phyloP scores from a whole-genome alignment of 2,329 filamentous ascomycete genomes.

The Nothophaeocryptopus gaeumannii region DNA sequence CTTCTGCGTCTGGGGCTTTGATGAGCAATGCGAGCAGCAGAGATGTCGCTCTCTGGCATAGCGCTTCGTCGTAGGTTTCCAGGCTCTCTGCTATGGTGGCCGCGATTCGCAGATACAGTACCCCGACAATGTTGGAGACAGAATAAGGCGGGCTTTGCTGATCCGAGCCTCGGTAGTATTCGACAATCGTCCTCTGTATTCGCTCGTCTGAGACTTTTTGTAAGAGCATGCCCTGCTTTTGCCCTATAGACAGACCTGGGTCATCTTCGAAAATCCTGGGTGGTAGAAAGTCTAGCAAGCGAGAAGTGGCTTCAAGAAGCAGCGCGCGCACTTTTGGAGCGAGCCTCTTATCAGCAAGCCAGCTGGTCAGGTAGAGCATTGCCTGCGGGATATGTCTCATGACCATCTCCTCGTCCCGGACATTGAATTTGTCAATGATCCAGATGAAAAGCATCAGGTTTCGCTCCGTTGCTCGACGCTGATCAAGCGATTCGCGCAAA shows the following conservation, averaged over 20 bases:
- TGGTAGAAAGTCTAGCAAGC: conserved; percentile 19
- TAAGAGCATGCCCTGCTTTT: not conserved
- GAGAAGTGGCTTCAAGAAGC: conserved; percentile 7
- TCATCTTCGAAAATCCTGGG: conserved; percentile 9
- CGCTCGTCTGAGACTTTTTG: conserved; percentile 1
- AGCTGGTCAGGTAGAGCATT: conserved; percentile 47
- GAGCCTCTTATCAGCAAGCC: conserved; percentile 10
- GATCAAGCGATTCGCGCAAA: conserved; percentile 15
- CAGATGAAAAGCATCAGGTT: conserved; percentile 75
- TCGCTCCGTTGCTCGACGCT: conserved; percentile 20
- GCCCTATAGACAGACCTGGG: not conserved
- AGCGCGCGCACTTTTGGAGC: not conserved
- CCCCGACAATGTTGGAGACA: no score
- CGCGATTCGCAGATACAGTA: no score
- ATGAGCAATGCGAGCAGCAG: conserved; percentile 13
- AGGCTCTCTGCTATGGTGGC: not conserved
- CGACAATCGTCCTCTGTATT: conserved; percentile 7
- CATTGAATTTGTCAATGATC: conserved; percentile 82
- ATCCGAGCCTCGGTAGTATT: conserved; percentile 10
- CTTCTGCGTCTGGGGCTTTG: not conserved
- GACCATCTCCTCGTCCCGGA: conserved; percentile 94
- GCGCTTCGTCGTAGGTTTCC: conserved; percentile 7
- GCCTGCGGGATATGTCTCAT: conserved; percentile 74
- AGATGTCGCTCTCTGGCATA: not conserved
- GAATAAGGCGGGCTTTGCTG: no score